Evolutionary conservation across 257 asterid genomes (phyloP).

Genomic region (Linderniella brevidens): DNA sequence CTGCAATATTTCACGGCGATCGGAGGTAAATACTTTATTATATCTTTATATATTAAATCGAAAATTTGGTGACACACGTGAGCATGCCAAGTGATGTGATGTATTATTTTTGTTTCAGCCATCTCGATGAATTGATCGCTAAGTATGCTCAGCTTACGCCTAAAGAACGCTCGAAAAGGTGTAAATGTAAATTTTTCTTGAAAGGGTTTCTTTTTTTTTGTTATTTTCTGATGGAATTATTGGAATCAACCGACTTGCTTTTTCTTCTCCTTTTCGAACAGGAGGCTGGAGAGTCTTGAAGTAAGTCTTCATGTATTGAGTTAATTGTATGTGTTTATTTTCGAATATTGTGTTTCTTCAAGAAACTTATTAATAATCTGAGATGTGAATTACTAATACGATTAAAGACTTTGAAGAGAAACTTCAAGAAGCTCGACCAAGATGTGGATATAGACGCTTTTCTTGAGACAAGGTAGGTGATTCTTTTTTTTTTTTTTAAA

Average conservation of each 20-base stretch:
- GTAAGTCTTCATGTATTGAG: constrained; percentile 17
- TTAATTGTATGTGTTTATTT: constrained; percentile 5
- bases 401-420: constrained; percentile 55
- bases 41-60: neutral
- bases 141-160: constrained; percentile 74
- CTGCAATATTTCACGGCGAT: constrained; percentile 51
- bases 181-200: constrained; percentile 1
- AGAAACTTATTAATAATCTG: constrained; percentile 9
- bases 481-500: neutral
- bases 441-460: constrained; percentile 71
- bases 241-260: constrained; percentile 1
- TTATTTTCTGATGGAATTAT: constrained; percentile 4
- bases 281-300: constrained; percentile 92
- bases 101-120: constrained; percentile 18
- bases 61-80: no score
- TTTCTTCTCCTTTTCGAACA: constrained; percentile 17
- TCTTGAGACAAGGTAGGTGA: constrained; percentile 54
- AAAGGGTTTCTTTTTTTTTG: constrained; percentile 2
- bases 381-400: constrained; percentile 10
- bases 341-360: constrained; percentile 5
- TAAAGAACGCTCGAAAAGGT: constrained; percentile 81
- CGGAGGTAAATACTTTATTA: constrained; percentile 27
- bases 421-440: constrained; percentile 72
- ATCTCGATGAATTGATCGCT: constrained; percentile 63
- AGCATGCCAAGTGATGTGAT: neutral